phyloP scores from a whole-genome alignment of 225 moss, liverwort and hornwort species.

The Straminergon stramineum region DNA sequence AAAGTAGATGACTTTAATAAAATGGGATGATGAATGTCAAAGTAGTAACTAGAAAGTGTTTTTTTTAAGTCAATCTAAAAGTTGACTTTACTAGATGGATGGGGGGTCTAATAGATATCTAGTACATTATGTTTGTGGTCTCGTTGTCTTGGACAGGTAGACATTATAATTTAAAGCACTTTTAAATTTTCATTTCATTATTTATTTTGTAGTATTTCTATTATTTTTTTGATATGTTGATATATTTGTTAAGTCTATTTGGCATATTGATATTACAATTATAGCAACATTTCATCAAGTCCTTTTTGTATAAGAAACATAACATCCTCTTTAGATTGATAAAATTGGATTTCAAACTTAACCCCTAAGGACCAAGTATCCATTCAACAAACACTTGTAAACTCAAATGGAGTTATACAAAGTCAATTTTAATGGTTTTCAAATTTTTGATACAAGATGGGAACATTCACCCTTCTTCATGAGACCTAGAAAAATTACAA shows the following conservation, averaged over 20 bases:
- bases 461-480: background rate
- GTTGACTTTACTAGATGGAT: too few species aligned
- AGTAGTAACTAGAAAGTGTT: too few species aligned
- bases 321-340: background rate
- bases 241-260: background rate
- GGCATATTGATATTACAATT: background rate
- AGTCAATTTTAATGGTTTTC: background rate
- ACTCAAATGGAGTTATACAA: background rate
- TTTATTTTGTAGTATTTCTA: too few species aligned
- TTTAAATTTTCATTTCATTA: too few species aligned
- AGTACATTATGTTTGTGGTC: too few species aligned
- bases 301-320: background rate
- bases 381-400: accelerated
- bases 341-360: background rate
- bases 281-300: background rate
- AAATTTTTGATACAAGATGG: background rate
- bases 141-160: too few species aligned
- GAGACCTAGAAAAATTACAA: accelerated
- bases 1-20: too few species aligned
- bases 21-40: too few species aligned
- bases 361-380: background rate
- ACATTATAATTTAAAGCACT: too few species aligned
- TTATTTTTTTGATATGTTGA: background rate
- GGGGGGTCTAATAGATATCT: too few species aligned
- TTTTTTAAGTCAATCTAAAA: too few species aligned